Percentiles rank a stretch among this genome's conserved stretches.
These are phyloP conservation scores for Spergularia azorica DNA, from an alignment of 179 eudicot species.

Conservation along the genomic window DNA sequence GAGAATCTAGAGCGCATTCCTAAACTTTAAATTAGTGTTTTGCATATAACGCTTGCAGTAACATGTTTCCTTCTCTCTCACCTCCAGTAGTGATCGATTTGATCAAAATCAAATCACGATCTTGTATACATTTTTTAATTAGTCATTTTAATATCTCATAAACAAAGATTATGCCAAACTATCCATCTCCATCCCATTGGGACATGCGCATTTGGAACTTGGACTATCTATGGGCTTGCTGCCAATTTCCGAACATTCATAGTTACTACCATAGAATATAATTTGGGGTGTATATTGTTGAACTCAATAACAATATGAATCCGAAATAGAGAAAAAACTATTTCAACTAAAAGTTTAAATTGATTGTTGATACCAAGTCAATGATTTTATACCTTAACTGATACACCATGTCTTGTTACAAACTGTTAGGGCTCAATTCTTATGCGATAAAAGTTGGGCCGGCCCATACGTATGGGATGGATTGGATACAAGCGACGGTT, in stretches of 20 bases:
- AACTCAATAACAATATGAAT: no score
- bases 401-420: no score
- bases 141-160: neutral
- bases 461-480: no score
- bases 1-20: constrained; percentile 75
- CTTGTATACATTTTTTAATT: neutral
- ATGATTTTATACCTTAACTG: no score
- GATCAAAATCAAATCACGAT: constrained; percentile 7
- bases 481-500: no score
- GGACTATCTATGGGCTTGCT: neutral
- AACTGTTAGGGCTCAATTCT: no score
- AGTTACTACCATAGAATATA: neutral
- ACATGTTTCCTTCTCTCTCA: neutral
- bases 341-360: no score
- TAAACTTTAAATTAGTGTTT: constrained; percentile 27
- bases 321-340: no score
- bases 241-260: neutral
- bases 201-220: constrained; percentile 4
- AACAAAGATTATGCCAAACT: neutral
- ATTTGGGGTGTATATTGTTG: neutral
- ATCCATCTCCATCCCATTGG: constrained; percentile 3
- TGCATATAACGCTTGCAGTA: neutral
- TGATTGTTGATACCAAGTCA: no score
- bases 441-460: no score
- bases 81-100: neutral